Evolutionary conservation across 108 stramenopile species (phyloP).

Genomic region (Fragilaria crotonensis): DNA sequence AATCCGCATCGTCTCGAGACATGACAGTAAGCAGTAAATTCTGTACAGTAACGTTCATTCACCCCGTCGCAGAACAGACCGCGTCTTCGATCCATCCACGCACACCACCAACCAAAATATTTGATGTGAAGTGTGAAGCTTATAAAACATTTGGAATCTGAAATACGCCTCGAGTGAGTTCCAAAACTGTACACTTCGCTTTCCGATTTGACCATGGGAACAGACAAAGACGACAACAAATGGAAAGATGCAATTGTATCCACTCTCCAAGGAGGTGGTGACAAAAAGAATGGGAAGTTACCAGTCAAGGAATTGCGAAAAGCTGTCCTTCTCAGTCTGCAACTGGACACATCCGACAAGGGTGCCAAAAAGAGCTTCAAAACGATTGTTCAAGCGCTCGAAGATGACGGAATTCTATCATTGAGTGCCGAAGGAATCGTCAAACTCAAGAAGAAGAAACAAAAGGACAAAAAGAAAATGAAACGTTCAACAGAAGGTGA

Average conservation of each 20-base stretch:
- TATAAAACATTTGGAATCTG: too few species aligned
- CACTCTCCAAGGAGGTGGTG: background rate
- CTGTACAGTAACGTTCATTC: too few species aligned
- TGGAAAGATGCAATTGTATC: slow-evolving; percentile 6
- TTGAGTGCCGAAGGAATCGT: slow-evolving; percentile 63
- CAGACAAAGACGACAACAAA: background rate
- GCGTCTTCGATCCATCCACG: too few species aligned
- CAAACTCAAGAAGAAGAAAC: slow-evolving; percentile 37
- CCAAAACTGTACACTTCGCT: too few species aligned
- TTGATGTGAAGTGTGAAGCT: too few species aligned
- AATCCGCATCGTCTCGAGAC: too few species aligned
- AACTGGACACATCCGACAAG: slow-evolving; percentile 64
- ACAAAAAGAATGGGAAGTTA: background rate
- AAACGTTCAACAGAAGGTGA: slow-evolving; percentile 23
- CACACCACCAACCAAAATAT: too few species aligned
- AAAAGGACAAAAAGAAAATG: slow-evolving; percentile 2
- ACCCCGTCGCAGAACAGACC: too few species aligned
- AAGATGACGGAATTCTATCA: slow-evolving; percentile 42
- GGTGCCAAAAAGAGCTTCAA: slow-evolving; percentile 77
- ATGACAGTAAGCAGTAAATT: too few species aligned
- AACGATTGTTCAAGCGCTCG: slow-evolving; percentile 46
- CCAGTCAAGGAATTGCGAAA: slow-evolving; percentile 45
- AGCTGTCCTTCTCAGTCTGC: slow-evolving; percentile 35
- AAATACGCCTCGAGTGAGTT: too few species aligned
- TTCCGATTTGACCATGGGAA: too few species aligned